Percentiles rank a stretch among this genome's conserved stretches.
These are phyloP conservation scores for Carex cristatella DNA, from an alignment of 176 grass and related monocot species.

Conservation along the genomic window DNA sequence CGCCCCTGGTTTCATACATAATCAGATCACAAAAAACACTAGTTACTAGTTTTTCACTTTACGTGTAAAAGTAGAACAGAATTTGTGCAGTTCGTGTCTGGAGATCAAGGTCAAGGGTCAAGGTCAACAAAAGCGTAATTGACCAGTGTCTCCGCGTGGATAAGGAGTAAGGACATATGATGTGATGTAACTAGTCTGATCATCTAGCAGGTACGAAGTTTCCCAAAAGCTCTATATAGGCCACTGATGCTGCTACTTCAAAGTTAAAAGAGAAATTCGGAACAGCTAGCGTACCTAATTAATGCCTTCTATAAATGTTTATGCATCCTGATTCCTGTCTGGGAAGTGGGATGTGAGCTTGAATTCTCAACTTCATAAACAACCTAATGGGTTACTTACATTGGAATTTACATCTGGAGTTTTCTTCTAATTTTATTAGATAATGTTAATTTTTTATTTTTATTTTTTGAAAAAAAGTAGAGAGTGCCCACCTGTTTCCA, in stretches of 20 bases:
- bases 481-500: no score
- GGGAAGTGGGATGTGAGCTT: no score
- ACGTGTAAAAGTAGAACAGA: no score
- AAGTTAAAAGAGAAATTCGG: neutral
- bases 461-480: no score
- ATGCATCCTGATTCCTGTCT: neutral
- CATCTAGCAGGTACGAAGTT: neutral
- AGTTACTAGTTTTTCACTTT: no score
- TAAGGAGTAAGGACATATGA: neutral
- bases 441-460: neutral
- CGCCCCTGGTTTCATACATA: no score
- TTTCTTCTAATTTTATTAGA: neutral
- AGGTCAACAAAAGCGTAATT: neutral
- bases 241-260: neutral
- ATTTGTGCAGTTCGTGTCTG: no score
- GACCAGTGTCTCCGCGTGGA: neutral
- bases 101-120: neutral
- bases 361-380: no score
- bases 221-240: neutral
- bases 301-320: neutral
- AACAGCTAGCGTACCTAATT: neutral
- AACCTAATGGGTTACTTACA: no score
- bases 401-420: neutral
- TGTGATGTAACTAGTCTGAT: neutral
- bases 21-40: no score